These are phyloP conservation scores for Drosera capensis DNA, from an alignment of 148 eudicot genomes.

Conservation along the genomic window DNA sequence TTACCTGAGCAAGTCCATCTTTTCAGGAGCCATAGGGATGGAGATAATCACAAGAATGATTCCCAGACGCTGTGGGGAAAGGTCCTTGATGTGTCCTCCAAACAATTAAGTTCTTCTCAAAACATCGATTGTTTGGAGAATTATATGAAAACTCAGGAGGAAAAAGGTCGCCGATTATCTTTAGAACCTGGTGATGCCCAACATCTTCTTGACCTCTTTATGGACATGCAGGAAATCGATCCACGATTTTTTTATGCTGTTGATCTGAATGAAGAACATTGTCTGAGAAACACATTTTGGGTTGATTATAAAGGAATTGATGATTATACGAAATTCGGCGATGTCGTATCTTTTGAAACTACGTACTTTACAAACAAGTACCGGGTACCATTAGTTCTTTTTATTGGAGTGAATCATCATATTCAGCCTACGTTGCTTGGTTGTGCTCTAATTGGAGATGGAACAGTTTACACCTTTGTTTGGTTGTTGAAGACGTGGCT, in stretches of 20 bases:
- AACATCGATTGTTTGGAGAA: conserved; percentile 28
- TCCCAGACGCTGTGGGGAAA: conserved; percentile 34
- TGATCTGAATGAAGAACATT: conserved; percentile 55
- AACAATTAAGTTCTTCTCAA: conserved; percentile 38
- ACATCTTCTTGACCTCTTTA: conserved; percentile 37
- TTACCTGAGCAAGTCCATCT: conserved; percentile 54
- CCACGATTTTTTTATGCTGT: conserved; percentile 48
- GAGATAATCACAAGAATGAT: conserved; percentile 39
- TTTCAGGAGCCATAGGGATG: conserved; percentile 45
- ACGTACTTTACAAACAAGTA: conserved; percentile 37
- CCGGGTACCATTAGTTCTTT: conserved; percentile 40
- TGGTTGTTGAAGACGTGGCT: conserved; percentile 58
- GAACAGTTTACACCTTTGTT: conserved; percentile 30
- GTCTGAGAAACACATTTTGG: conserved; percentile 54
- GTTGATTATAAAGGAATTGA: conserved; percentile 47
- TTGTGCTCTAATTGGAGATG: conserved; percentile 46
- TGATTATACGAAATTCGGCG: conserved; percentile 45
- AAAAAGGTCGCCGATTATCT: conserved; percentile 35
- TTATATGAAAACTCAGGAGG: conserved; percentile 29
- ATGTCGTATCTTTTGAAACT: conserved; percentile 46
- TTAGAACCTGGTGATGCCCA: conserved; percentile 52
- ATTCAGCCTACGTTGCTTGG: conserved; percentile 52
- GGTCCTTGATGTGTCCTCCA: conserved; percentile 31
- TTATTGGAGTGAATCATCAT: conserved; percentile 57
- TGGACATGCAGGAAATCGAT: conserved; percentile 56